Evolutionary conservation across 306 rosid species (phyloP).

Genomic region (Alnus rubra): DNA sequence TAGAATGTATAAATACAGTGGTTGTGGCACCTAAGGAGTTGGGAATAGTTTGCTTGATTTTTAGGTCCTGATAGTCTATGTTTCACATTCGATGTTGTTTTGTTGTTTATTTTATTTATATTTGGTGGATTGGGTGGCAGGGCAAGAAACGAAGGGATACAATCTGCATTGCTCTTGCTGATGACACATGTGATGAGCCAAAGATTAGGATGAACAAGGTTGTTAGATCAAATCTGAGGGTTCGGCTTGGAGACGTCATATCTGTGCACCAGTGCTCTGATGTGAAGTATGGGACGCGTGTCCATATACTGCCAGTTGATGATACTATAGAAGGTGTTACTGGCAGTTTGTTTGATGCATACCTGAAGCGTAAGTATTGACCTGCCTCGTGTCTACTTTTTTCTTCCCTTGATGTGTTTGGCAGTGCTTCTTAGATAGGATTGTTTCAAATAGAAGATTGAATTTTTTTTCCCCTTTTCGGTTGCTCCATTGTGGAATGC

Average conservation of each 20-base stretch:
- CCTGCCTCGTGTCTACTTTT: not conserved
- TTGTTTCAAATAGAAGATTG: not conserved
- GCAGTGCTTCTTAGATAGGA: not conserved
- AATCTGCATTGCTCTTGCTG: conserved; percentile 54
- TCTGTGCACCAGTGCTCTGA: conserved; percentile 58
- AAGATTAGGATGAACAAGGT: conserved; percentile 57
- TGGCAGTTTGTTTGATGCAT: conserved; percentile 56
- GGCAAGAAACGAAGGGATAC: conserved; percentile 61
- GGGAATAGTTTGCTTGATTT: not conserved
- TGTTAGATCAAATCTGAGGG: conserved; percentile 57
- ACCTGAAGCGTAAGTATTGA: conserved; percentile 51
- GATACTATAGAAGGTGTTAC: conserved; percentile 57
- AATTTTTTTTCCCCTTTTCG: not conserved
- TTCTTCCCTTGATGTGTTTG: not conserved
- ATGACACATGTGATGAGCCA: conserved; percentile 50
- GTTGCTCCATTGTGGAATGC: not conserved
- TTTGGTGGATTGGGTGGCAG: conserved; percentile 30
- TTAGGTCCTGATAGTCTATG: not conserved
- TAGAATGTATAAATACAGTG: not conserved
- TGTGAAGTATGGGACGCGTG: conserved; percentile 55
- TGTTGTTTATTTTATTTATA: not conserved
- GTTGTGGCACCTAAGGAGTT: not conserved
- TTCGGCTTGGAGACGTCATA: conserved; percentile 60
- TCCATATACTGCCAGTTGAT: conserved; percentile 55
- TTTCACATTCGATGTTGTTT: not conserved